Evolutionary conservation across 495 filamentous ascomycete species (phyloP).

Genomic region (Xylaria bambusicola): DNA sequence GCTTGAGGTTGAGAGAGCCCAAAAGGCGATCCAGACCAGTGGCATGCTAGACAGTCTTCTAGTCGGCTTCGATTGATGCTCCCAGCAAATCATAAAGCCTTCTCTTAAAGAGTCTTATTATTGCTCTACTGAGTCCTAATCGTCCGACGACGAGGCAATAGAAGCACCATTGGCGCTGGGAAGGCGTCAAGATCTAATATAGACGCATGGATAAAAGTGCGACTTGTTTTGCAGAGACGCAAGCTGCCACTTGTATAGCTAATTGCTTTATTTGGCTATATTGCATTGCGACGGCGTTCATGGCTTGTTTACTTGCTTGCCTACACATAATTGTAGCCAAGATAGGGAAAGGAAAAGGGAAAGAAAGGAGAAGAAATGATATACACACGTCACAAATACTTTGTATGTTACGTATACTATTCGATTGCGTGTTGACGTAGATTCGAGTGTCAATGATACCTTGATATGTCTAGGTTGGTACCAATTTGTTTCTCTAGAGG

Average conservation of each 20-base stretch:
- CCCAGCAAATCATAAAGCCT: neutral
- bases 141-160: too few relatives aligned
- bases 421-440: neutral
- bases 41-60: slow-evolving; percentile 85
- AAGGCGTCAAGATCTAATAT: neutral
- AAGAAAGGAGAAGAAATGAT: slow-evolving; percentile 3
- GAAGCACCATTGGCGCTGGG: too few relatives aligned
- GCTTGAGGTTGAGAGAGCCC: slow-evolving; percentile 75
- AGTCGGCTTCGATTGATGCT: slow-evolving; percentile 20
- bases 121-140: neutral
- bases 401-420: neutral
- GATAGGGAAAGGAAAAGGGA: neutral
- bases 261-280: slow-evolving; percentile 14
- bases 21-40: slow-evolving; percentile 72
- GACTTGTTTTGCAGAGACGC: neutral
- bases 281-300: slow-evolving; percentile 51
- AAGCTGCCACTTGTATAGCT: slow-evolving; percentile 4
- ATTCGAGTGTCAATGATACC: slow-evolving; percentile 5
- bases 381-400: neutral
- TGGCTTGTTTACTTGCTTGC: slow-evolving; percentile 17
- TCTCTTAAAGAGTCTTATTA: slow-evolving; percentile 14
- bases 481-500: too few relatives aligned
- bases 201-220: neutral
- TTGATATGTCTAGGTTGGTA: neutral
- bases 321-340: slow-evolving; percentile 12